These are phyloP conservation scores for Colletotrichum viniferum DNA, from an alignment of 2,329 filamentous ascomycete genomes.

Conservation along the genomic window DNA sequence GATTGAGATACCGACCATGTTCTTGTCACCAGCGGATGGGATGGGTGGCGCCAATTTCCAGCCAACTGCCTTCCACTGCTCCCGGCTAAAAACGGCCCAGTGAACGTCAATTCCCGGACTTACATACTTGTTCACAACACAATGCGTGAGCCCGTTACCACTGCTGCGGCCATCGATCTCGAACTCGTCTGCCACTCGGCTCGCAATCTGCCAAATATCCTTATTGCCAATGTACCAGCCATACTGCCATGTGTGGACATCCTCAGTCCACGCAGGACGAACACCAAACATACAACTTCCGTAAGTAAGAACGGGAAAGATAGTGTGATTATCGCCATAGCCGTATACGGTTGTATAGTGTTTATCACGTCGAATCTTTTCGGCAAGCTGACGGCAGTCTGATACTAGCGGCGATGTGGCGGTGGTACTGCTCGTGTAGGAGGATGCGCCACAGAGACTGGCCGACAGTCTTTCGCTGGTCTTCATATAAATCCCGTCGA, in stretches of 20 bases:
- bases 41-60: not conserved
- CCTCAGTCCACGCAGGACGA: not conserved
- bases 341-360: not conserved
- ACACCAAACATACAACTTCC: conserved; percentile 6
- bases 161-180: not conserved
- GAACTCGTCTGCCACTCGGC: not conserved
- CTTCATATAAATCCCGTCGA: not conserved
- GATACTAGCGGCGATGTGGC: not conserved
- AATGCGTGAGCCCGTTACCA: conserved; percentile 3
- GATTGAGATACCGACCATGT: not conserved
- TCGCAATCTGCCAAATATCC: not conserved
- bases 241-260: not conserved
- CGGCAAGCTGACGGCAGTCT: not conserved
- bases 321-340: not conserved
- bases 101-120: not conserved
- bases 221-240: not conserved
- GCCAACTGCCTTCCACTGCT: not conserved
- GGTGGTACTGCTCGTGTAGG: not conserved
- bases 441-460: not conserved
- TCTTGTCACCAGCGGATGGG: not conserved
- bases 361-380: not conserved
- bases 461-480: not conserved
- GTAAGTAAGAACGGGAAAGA: not conserved
- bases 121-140: not conserved
- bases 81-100: not conserved